Evolutionary conservation across 345 rosid genomes (phyloP), one percentile per base, ranked within the genome.

Genomic region (Sisymbrium irio): DNA sequence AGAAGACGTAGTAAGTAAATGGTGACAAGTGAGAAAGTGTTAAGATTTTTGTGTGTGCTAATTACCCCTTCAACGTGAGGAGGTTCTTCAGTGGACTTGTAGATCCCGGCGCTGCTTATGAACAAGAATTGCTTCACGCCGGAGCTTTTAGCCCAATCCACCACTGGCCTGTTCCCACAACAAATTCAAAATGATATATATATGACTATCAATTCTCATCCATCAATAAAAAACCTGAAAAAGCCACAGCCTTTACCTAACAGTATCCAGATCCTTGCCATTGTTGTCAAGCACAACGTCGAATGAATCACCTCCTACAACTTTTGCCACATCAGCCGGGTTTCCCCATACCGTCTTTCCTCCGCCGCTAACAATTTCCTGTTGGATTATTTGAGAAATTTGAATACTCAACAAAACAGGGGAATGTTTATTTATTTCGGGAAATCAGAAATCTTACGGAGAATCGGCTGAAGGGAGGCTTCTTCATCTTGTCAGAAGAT

Each of bases 81-180:
- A 66, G 88, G 99, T 79, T 91, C 92, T 20, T 89, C 97, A 0
- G 97, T 88, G 5, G 89, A 84, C 76, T 86, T 83, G 80, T 95
- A 91, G 80, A 94, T 94, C 46, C 97, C 99, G 3, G 97, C 99
- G 27, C 97, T 95, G 85, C 97, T 91, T 68, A 91, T 89, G 81
- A 77, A 95, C 78, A 89, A 53, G 82, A 95, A 88, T 70, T 91
- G 97, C 84, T 95, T 86, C 76, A 79, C 96, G 12, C 93, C 96
- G 3, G 83, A 64, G 79, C 87, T 85, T 79, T 94, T 88, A 7
- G 96, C 97, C 97, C 92, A 94, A 81, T 89, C 98, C 11, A 72
- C 86, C 64, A 91, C 92, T 0, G 97, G 98, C 80, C 96, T 91
- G 12, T 13, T 51, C 59, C 22, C 1, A 49, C 15, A 44, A 42